phyloP scores from a whole-genome alignment of 371 early-diverging fungal species.

The Mucor sp. region DNA sequence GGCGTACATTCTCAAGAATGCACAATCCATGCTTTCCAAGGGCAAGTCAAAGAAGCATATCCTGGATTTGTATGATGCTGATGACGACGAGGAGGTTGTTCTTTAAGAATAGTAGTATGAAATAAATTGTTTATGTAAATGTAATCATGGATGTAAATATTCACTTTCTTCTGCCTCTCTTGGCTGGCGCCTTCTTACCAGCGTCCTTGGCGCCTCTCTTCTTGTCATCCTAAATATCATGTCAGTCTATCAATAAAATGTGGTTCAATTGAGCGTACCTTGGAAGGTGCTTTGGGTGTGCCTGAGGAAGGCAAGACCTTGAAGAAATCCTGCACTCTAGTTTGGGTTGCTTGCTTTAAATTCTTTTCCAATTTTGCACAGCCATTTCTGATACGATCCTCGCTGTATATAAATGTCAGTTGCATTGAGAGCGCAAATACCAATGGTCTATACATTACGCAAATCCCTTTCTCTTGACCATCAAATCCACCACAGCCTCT shows the following conservation, averaged over 20 bases:
- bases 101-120: background rate
- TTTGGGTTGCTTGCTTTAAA: constrained; percentile 80
- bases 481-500: constrained; percentile 88
- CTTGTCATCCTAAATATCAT: background rate
- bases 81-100: background rate
- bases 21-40: constrained; percentile 7
- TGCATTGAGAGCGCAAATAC: no score
- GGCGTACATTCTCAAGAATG: constrained; percentile 2
- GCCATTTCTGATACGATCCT: constrained; percentile 90
- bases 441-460: constrained; percentile 51
- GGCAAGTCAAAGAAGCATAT: constrained; percentile 3
- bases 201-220: constrained; percentile 5
- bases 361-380: constrained; percentile 82
- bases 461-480: constrained; percentile 97
- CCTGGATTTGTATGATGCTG: background rate
- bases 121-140: background rate
- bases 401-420: constrained; percentile 49
- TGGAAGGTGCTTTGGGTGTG: constrained; percentile 10
- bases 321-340: constrained; percentile 92
- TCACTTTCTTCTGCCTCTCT: constrained; percentile 19
- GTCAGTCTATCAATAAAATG: background rate
- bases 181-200: constrained; percentile 10
- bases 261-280: background rate
- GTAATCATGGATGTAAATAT: background rate
- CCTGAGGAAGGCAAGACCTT: constrained; percentile 34